A percentile compares a stretch with the other conserved stretches of the same genome.
Conservation (phyloP, 23 red algal genomes). For the Gracilaria caudata region DNA sequence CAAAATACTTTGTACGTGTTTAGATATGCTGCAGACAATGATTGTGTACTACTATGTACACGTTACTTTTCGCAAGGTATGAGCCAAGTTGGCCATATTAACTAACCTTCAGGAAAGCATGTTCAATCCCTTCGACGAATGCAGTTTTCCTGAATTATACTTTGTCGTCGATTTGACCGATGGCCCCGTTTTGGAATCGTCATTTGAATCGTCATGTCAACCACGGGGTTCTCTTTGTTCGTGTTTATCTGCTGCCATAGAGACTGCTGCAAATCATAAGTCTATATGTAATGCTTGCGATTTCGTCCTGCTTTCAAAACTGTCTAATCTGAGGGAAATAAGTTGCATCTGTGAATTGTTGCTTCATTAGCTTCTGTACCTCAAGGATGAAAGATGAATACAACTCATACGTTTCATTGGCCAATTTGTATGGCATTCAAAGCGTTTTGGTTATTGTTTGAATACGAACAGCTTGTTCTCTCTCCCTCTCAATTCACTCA, state of each 20-base stretch:
- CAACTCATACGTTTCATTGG: constrained; percentile 10
- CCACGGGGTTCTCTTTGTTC: neutral
- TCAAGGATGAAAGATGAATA: neutral
- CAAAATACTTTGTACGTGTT: neutral
- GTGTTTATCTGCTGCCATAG: neutral
- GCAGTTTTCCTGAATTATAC: neutral
- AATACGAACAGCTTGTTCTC: neutral
- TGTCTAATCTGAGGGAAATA: neutral
- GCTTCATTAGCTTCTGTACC: neutral
- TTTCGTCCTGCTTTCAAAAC: neutral
- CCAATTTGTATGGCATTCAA: neutral
- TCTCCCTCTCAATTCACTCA: neutral
- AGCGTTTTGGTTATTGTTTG: neutral
- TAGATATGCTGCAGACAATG: neutral
- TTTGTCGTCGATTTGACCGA: neutral
- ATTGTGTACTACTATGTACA: neutral
- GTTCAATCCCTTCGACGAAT: neutral
- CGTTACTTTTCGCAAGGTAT: too few species aligned
- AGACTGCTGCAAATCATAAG: neutral
- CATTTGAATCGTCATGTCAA: neutral
- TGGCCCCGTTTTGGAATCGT: neutral
- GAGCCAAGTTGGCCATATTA: neutral
- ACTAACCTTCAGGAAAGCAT: neutral
- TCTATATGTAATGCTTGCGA: neutral
- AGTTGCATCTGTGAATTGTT: constrained; percentile 1